phyloP scores from a whole-genome alignment of 805 yeast genomes.

The Myxozyma vanderwaltii region DNA sequence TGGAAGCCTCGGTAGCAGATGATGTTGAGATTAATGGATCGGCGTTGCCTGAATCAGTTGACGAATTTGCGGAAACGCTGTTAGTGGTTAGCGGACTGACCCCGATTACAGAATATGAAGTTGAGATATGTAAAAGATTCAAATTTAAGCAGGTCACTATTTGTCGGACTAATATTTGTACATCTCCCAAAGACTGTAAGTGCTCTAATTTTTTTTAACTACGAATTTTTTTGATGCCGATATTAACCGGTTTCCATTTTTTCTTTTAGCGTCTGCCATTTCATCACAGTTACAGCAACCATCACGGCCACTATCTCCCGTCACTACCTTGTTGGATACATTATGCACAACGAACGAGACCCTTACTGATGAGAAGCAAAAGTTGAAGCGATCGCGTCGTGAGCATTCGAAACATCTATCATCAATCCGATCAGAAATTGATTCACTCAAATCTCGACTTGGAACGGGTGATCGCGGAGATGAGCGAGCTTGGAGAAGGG shows the following conservation, averaged over 20 bases:
- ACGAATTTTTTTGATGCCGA: too few relatives aligned
- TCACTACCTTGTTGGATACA: constrained; percentile 65
- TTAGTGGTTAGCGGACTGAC: constrained; percentile 66
- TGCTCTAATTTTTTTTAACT: not conserved
- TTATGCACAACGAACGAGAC: constrained; percentile 64
- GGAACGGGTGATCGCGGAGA: constrained; percentile 56
- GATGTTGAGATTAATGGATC: constrained; percentile 1
- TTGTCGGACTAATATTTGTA: constrained; percentile 28
- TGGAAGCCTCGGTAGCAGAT: constrained; percentile 23
- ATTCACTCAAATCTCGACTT: constrained; percentile 52
- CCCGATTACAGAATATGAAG: constrained; percentile 64
- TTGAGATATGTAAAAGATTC: constrained; percentile 50
- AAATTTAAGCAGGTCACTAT: constrained; percentile 31
- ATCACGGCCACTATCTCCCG: constrained; percentile 54
- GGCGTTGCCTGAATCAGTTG: not conserved
- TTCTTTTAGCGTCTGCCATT: constrained; percentile 5
- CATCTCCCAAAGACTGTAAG: constrained; percentile 30
- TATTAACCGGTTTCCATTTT: not conserved
- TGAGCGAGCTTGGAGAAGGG: constrained; percentile 56
- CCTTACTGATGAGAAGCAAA: constrained; percentile 58
- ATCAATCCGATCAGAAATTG: constrained; percentile 59
- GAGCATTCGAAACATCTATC: constrained; percentile 59
- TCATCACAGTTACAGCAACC: constrained; percentile 31
- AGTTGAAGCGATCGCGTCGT: constrained; percentile 57
- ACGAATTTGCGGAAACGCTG: constrained; percentile 47